Conservation (phyloP, 495 filamentous ascomycete genomes). For the Apiosordaria backusii region DNA sequence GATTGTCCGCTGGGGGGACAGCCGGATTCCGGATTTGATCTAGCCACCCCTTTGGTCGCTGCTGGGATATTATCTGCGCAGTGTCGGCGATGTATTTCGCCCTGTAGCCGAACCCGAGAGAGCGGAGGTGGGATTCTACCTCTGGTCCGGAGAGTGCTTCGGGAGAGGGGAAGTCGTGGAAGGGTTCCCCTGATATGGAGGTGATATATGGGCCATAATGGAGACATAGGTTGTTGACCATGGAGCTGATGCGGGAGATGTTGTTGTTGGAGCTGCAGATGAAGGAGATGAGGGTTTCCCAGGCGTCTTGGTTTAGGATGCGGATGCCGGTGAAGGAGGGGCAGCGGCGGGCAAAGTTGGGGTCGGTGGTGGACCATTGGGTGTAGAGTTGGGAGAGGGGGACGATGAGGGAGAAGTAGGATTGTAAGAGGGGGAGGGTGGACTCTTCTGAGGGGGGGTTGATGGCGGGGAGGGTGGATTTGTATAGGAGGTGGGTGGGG, state of each 20-base stretch:
- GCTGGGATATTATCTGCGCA: conserved; percentile 65
- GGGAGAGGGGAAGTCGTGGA: conserved; percentile 84
- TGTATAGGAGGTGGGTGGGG: conserved; percentile 73
- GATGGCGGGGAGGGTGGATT: conserved; percentile 53
- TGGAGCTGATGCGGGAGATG: conserved; percentile 88
- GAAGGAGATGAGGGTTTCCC: conserved; percentile 91
- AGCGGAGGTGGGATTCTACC: conserved; percentile 73
- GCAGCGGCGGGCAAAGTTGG: conserved; percentile 87
- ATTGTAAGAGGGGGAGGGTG: conserved; percentile 62
- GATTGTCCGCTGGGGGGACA: conserved; percentile 42
- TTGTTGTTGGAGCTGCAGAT: conserved; percentile 99
- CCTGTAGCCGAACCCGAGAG: conserved; percentile 90
- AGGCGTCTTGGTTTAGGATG: conserved; percentile 92
- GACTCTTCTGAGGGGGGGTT: conserved; percentile 47
- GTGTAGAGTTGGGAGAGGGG: conserved; percentile 73
- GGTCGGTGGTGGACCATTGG: conserved; percentile 80
- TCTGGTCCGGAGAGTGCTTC: conserved; percentile 61
- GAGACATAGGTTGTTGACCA: conserved; percentile 89
- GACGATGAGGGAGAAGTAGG: conserved; percentile 78
- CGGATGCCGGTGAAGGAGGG: conserved; percentile 86
- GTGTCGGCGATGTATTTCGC: conserved; percentile 89
- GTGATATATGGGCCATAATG: conserved; percentile 79
- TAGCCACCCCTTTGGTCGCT: conserved; percentile 71
- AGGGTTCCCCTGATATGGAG: conserved; percentile 62
- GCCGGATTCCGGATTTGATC: conserved; percentile 72